Percentiles rank a stretch among this genome's conserved stretches.
Evolutionary conservation across 2,329 filamentous ascomycete species (phyloP).

Genomic region (Exophiala alcalophila): DNA sequence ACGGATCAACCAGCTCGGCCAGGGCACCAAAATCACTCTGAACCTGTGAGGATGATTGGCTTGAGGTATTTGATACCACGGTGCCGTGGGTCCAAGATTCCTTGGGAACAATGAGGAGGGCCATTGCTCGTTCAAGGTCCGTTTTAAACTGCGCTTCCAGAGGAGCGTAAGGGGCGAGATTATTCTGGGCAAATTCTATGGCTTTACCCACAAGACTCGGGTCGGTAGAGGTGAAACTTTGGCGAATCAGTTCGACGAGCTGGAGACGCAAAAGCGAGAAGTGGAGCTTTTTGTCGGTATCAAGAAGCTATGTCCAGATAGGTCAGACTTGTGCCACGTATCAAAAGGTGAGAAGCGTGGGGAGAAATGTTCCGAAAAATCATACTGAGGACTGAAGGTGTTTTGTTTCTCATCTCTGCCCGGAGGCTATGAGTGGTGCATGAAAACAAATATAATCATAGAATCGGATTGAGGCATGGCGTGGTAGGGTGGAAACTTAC

Average conservation of each 20-base stretch:
- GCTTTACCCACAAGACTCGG: constrained; percentile 71
- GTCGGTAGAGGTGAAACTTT: constrained; percentile 58
- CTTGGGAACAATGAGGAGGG: constrained; percentile 81
- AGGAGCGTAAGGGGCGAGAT: constrained; percentile 82
- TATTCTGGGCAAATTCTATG: constrained; percentile 79
- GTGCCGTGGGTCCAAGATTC: constrained; percentile 61
- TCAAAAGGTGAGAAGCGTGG: constrained; percentile 16
- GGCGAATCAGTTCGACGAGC: constrained; percentile 85
- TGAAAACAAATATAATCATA: constrained; percentile 98
- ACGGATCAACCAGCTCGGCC: constrained; percentile 72
- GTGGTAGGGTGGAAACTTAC: constrained; percentile 54
- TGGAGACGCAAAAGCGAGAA: constrained; percentile 88
- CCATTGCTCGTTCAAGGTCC: constrained; percentile 90
- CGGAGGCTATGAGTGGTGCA: constrained; percentile 99
- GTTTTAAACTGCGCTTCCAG: constrained; percentile 76
- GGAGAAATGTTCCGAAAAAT: constrained; percentile 45
- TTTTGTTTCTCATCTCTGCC: constrained; percentile 85
- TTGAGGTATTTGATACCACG: constrained; percentile 8
- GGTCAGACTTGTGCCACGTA: constrained; percentile 10
- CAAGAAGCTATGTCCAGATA: constrained; percentile 66
- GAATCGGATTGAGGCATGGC: constrained; percentile 40
- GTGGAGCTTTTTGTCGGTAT: constrained; percentile 76
- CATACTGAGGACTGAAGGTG: constrained; percentile 84
- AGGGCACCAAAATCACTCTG: constrained; percentile 48
- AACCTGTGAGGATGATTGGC: constrained; percentile 14